phyloP scores from a whole-genome alignment of 805 yeast species.

The Metschnikowia baotianmanensis region DNA sequence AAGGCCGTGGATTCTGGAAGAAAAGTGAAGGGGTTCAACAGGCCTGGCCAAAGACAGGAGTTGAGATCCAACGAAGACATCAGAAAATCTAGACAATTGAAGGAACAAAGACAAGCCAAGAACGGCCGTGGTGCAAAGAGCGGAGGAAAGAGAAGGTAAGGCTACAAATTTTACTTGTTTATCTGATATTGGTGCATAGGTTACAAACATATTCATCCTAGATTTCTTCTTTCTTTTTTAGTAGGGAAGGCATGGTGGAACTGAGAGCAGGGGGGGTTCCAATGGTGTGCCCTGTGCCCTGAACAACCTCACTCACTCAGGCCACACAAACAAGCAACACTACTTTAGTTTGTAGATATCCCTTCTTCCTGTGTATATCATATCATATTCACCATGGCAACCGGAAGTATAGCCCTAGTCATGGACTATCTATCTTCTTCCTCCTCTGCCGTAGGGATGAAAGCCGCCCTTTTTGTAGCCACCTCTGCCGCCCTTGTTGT shows the following conservation, averaged over 20 bases:
- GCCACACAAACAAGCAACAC: too few species aligned
- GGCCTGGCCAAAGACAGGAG: constrained; percentile 51
- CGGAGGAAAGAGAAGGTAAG: constrained; percentile 10
- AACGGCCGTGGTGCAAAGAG: constrained; percentile 68
- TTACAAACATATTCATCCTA: too few species aligned
- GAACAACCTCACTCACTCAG: too few species aligned
- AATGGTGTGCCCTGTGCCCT: too few species aligned
- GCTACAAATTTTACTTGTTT: too few species aligned
- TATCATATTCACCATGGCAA: too few species aligned
- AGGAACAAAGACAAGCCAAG: constrained; percentile 77
- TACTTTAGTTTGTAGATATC: too few species aligned
- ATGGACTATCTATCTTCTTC: constrained; percentile 25
- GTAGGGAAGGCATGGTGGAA: too few species aligned
- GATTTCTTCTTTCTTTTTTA: too few species aligned
- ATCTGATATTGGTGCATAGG: too few species aligned
- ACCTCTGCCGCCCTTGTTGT: constrained; percentile 30
- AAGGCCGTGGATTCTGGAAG: constrained; percentile 77
- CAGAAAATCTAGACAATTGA: constrained; percentile 65
- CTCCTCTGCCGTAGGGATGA: constrained; percentile 47
- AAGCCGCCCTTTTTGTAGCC: constrained; percentile 29
- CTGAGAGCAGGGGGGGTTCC: too few species aligned
- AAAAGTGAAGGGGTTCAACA: constrained; percentile 63
- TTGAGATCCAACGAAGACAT: constrained; percentile 70
- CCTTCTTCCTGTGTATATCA: neutral
- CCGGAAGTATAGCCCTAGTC: too few species aligned